phyloP scores from a whole-genome alignment of 148 eudicot species.

The Rhododendron kiyosumense region DNA sequence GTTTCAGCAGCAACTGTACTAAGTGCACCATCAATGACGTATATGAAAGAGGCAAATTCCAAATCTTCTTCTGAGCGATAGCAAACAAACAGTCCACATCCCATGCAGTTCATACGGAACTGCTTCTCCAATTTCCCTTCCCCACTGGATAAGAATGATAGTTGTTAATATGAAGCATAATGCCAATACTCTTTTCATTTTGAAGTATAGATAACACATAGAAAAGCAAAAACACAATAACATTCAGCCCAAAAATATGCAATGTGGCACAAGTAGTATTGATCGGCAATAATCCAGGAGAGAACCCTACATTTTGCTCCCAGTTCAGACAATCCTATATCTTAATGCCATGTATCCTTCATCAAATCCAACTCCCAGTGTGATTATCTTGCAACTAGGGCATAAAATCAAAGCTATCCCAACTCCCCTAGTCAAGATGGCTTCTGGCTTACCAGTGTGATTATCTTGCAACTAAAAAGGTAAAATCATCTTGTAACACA shows the following conservation, averaged over 20 bases:
- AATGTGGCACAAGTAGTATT: not conserved
- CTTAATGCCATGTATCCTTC: not conserved
- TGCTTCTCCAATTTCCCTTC: slow-evolving; percentile 96
- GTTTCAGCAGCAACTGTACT: slow-evolving; percentile 98
- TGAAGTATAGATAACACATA: not conserved
- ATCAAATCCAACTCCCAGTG: not conserved
- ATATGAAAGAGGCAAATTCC: slow-evolving; percentile 66
- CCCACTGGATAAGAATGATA: slow-evolving; percentile 47
- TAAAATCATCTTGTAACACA: not conserved
- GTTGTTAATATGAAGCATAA: not conserved
- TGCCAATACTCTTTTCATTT: not conserved
- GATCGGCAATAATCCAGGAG: not conserved
- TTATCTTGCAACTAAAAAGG: not conserved
- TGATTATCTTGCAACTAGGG: not conserved
- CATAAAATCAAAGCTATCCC: not conserved
- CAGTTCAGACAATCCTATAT: not conserved
- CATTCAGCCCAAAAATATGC: not conserved
- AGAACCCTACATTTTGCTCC: not conserved
- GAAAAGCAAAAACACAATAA: not conserved
- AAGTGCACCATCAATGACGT: slow-evolving; percentile 84
- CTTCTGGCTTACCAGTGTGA: not conserved
- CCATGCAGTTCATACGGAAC: slow-evolving; percentile 82
- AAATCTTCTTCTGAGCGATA: slow-evolving; percentile 89
- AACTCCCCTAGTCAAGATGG: not conserved
- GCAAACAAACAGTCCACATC: slow-evolving; percentile 94